Conservation (phyloP, 2,329 filamentous ascomycete genomes). For the Fusarium concolor region DNA sequence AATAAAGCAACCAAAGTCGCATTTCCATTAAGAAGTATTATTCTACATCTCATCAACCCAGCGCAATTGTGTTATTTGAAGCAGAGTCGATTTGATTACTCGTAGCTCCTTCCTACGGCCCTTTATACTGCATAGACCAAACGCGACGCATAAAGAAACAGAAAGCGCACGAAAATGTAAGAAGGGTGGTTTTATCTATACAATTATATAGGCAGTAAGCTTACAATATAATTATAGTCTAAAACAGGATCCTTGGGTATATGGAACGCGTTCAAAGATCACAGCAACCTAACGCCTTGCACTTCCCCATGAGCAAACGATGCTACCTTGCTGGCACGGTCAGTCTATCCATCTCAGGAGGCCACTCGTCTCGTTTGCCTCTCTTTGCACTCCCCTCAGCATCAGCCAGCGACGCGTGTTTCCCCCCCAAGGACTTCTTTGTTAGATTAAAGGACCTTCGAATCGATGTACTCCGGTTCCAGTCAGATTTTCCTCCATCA, state of each 20-base stretch:
- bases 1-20: conserved; percentile 24
- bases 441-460: conserved; percentile 33
- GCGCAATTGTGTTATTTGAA: background rate
- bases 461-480: conserved; percentile 36
- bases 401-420: conserved; percentile 18
- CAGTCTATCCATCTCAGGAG: conserved; percentile 13
- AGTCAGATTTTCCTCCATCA: conserved; percentile 10
- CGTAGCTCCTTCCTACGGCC: background rate
- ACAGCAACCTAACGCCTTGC: conserved; percentile 23
- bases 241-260: conserved; percentile 25
- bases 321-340: conserved; percentile 25
- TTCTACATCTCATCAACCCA: background rate
- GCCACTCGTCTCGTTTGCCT: background rate
- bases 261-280: conserved; percentile 18
- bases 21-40: background rate
- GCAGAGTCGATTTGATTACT: background rate
- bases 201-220: conserved; percentile 14
- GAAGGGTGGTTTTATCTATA: background rate
- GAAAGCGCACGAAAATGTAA: conserved; percentile 14
- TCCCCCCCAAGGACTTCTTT: conserved; percentile 29
- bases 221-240: conserved; percentile 34
- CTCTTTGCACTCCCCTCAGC: background rate
- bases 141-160: background rate
- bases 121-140: conserved; percentile 21
- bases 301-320: conserved; percentile 11